These are phyloP conservation scores for Drechslerella coelobrocha DNA, from an alignment of 2,329 filamentous ascomycete species.

Conservation along the genomic window DNA sequence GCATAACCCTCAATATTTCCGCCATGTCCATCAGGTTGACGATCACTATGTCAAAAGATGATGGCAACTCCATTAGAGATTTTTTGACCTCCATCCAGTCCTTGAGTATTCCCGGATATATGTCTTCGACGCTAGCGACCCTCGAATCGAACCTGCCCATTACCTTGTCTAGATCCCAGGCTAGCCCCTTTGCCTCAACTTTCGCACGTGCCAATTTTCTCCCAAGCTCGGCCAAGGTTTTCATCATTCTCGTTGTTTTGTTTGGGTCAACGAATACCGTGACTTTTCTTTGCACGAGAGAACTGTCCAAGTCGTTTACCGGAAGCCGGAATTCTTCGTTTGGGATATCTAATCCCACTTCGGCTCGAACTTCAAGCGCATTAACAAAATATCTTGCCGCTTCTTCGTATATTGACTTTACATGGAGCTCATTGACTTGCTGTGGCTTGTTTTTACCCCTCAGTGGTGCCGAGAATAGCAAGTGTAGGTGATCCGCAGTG, in stretches of 20 bases:
- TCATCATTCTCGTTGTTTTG: constrained; percentile 28
- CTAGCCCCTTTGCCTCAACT: neutral
- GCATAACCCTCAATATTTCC: constrained; percentile 32
- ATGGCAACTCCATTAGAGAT: no score
- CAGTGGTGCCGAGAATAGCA: constrained; percentile 21
- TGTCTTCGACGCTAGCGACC: constrained; percentile 1
- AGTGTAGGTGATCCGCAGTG: constrained; percentile 27
- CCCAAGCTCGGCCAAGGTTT: constrained; percentile 15
- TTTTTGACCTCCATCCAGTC: constrained; percentile 10
- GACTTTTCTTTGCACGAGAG: constrained; percentile 12
- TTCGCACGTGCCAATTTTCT: constrained; percentile 7
- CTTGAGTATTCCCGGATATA: constrained; percentile 1
- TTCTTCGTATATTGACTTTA: constrained; percentile 18
- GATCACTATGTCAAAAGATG: no score
- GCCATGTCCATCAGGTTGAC: constrained; percentile 16
- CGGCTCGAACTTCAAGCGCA: constrained; percentile 4
- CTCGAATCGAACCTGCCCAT: constrained; percentile 23
- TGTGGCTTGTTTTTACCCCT: constrained; percentile 6
- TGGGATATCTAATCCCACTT: neutral
- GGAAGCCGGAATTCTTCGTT: constrained; percentile 21
- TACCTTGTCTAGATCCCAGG: constrained; percentile 16
- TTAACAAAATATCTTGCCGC: constrained; percentile 31
- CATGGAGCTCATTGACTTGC: neutral
- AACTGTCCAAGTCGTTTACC: constrained; percentile 25
- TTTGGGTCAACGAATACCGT: constrained; percentile 33